Evolutionary conservation across 2,329 filamentous ascomycete genomes (phyloP).

Genomic region (Fusarium pilosicola): DNA sequence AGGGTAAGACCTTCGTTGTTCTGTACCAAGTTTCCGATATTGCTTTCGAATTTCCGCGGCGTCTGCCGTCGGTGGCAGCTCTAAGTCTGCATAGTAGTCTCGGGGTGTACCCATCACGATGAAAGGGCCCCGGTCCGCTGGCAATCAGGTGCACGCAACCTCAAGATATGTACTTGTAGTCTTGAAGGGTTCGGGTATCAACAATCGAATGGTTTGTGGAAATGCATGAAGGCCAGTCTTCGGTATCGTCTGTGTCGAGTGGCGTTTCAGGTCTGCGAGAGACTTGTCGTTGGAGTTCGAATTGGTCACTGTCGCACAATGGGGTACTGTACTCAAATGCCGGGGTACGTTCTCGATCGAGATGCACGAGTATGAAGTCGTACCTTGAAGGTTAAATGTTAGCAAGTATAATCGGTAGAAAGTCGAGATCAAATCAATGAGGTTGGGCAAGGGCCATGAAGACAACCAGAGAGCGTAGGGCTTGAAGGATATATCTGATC

Average conservation of each 20-base stretch:
- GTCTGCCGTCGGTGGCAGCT: slow-evolving; percentile 73
- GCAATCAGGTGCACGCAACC: slow-evolving; percentile 1
- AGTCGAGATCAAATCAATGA: slow-evolving; percentile 4
- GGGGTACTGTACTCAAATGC: neutral
- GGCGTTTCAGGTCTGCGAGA: neutral
- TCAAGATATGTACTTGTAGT: neutral
- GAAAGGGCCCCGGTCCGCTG: slow-evolving; percentile 16
- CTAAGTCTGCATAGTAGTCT: slow-evolving; percentile 89
- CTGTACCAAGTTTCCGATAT: slow-evolving; percentile 81
- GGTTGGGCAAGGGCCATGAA: neutral
- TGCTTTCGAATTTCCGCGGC: slow-evolving; percentile 84
- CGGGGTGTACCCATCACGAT: slow-evolving; percentile 58
- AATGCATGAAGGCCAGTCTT: slow-evolving; percentile 13
- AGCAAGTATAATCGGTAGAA: slow-evolving; percentile 9
- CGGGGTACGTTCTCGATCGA: neutral
- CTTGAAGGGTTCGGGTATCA: slow-evolving; percentile 1
- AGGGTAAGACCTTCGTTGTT: neutral
- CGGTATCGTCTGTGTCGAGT: neutral
- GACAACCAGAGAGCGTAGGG: neutral
- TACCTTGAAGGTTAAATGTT: slow-evolving; percentile 3
- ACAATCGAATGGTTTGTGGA: neutral
- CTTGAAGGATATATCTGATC: neutral
- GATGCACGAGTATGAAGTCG: neutral
- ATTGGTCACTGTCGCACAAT: neutral
- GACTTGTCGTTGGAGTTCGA: neutral